These are phyloP conservation scores for Suillus sp. DNA, from an alignment of 768 basidiomycete species.

Conservation along the genomic window DNA sequence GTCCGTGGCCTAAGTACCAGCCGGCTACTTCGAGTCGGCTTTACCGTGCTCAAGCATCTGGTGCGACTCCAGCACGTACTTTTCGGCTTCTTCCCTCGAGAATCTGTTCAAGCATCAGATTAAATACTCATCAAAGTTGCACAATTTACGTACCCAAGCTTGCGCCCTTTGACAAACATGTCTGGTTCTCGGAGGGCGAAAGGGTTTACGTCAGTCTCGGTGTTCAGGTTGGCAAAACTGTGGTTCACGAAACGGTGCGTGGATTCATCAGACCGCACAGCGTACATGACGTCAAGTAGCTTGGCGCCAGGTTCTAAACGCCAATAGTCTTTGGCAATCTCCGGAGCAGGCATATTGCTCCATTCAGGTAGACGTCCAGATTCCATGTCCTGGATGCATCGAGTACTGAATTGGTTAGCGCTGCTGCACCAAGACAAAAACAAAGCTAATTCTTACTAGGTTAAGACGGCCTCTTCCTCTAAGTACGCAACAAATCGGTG, in stretches of 20 bases:
- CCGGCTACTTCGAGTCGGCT: slow-evolving; percentile 32
- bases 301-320: slow-evolving; percentile 71
- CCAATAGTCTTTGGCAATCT: slow-evolving; percentile 97
- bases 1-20: slow-evolving; percentile 7
- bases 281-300: slow-evolving; percentile 86
- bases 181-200: slow-evolving; percentile 88
- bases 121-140: slow-evolving; percentile 4
- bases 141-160: slow-evolving; percentile 58
- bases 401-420: slow-evolving; percentile 53
- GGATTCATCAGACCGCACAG: slow-evolving; percentile 90
- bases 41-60: slow-evolving; percentile 40
- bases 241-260: slow-evolving; percentile 97
- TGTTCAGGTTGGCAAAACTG: slow-evolving; percentile 84
- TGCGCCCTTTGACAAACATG: slow-evolving; percentile 80
- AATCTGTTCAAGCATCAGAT: slow-evolving; percentile 45
- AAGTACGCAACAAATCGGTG: slow-evolving; percentile 92
- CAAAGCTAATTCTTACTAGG: slow-evolving; percentile 62
- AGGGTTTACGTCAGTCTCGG: slow-evolving; percentile 80
- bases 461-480: slow-evolving; percentile 94
- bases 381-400: slow-evolving; percentile 82
- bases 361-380: slow-evolving; percentile 81
- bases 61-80: slow-evolving; percentile 65
- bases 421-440: slow-evolving; percentile 21
- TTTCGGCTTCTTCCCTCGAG: slow-evolving; percentile 64
- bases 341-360: slow-evolving; percentile 73